Base-by-base conservation (phyloP, 108 stramenopile genomes). In the Craspedostauros australis region DNA sequence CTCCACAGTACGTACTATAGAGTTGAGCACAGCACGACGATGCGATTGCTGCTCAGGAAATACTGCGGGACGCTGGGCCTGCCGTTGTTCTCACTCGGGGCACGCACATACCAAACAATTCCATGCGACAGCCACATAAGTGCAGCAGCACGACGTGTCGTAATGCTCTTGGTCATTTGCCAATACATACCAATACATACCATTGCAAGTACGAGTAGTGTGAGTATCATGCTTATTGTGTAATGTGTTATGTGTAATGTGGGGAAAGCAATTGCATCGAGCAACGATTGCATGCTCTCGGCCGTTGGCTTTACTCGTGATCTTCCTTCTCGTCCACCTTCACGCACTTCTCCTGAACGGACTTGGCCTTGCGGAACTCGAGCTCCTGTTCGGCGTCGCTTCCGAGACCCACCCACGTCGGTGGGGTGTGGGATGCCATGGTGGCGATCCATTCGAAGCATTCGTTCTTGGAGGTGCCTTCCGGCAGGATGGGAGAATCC, bases 361-460 rank as follows among this genome's bases (percentile, higher is more conserved):
- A 57, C 50, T 81, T 46, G 20, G 79, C 90, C 43, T 77, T 64
- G 50, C 72, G 43, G 42, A 65, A 60, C 25, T 80, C 85, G 16
- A 85, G 60, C 8, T 58, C 82, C 29, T 31, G 49, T 69, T 91
- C 90, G 19, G 90, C 90, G 31, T 55, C 55, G 21, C 49, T 57
- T 39, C 73, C 84, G 23, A 91, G 60, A 16, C 86, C 86, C 32
- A 87, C 82, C 86, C 86, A 91, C 16, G 86, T 86, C 4, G 90
- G 90, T 20, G 86, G 90, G 31, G 79, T 88, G 54, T 83, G 74
- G 32, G 73, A 53, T 14, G 83, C 74, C 11, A 91, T 50, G 11
- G 53, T 46, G 14, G 70, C 57, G 50, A 91, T 88, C 90, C 90
- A 91, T 22, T 46, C 40, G 41, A 83, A 62, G 41, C 79, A 80